phyloP scores from a whole-genome alignment of 1,284 basidiomycete species.

The Clitocybe nebularis region DNA sequence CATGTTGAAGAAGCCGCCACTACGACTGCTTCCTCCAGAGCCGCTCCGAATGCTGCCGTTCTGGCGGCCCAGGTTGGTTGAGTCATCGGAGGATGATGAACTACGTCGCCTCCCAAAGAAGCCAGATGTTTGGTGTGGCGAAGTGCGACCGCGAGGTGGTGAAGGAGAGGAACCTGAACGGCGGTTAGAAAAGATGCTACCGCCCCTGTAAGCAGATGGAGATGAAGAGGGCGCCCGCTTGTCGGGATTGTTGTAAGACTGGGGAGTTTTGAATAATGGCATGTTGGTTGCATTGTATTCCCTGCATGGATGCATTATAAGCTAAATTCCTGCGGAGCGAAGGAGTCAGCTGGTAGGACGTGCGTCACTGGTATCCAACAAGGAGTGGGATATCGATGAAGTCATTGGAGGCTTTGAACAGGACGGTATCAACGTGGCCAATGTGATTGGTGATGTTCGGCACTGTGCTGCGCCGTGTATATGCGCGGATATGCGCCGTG shows the following conservation, averaged over 20 bases:
- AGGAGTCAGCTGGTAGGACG: neutral
- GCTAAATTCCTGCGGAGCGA: neutral
- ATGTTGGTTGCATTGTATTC: constrained; percentile 10
- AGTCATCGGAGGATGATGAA: constrained; percentile 20
- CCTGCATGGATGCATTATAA: neutral
- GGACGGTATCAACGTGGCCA: too few species aligned
- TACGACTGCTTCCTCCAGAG: constrained; percentile 6
- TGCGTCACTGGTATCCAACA: neutral
- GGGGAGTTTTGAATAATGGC: constrained; percentile 29
- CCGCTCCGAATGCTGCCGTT: neutral
- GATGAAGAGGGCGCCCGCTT: constrained; percentile 6
- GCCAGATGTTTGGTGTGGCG: constrained; percentile 13
- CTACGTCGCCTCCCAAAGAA: constrained; percentile 25
- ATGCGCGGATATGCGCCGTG: neutral
- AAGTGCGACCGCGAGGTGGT: constrained; percentile 3
- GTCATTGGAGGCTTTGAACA: too few species aligned
- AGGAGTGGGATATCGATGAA: too few species aligned
- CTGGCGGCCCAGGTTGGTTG: constrained; percentile 11
- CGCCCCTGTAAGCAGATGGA: neutral
- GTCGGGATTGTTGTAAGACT: constrained; percentile 9
- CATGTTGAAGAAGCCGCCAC: constrained; percentile 26
- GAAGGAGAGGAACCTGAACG: neutral
- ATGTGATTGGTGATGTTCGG: too few species aligned
- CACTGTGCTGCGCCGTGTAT: neutral
- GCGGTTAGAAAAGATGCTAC: neutral